phyloP scores from a whole-genome alignment of 805 yeast species.

The Ogataea sp. region DNA sequence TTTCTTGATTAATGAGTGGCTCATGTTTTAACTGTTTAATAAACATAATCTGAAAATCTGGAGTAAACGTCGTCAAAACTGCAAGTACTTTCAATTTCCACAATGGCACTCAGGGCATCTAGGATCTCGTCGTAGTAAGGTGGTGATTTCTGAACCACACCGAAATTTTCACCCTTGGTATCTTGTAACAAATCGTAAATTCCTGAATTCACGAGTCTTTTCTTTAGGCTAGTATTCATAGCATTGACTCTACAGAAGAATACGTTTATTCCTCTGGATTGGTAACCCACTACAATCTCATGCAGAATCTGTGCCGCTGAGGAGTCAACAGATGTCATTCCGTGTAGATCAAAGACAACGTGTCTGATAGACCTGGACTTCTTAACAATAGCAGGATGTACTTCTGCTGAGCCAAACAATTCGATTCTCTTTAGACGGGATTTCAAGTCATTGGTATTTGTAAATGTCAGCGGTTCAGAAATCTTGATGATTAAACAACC shows the following conservation, averaged over 20 bases:
- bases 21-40: background rate
- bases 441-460: slow-evolving; percentile 73
- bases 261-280: slow-evolving; percentile 45
- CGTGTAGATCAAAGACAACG: slow-evolving; percentile 70
- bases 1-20: background rate
- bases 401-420: slow-evolving; percentile 61
- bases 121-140: slow-evolving; percentile 46
- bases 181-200: slow-evolving; percentile 31
- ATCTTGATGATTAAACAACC: slow-evolving; percentile 73
- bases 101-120: slow-evolving; percentile 45
- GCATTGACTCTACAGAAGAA: slow-evolving; percentile 55
- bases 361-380: slow-evolving; percentile 38
- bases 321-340: slow-evolving; percentile 76
- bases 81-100: slow-evolving; percentile 22
- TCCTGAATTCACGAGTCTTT: slow-evolving; percentile 48
- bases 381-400: slow-evolving; percentile 64
- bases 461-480: slow-evolving; percentile 85
- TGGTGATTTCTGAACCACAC: slow-evolving; percentile 23
- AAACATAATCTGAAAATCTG: slow-evolving; percentile 7
- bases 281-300: slow-evolving; percentile 53
- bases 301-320: slow-evolving; percentile 67
- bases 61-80: slow-evolving; percentile 8
- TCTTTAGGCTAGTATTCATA: slow-evolving; percentile 34
- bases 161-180: slow-evolving; percentile 17
- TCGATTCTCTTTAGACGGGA: slow-evolving; percentile 63